Evolutionary conservation across 164 flowering plant genomes (phyloP).

Genomic region (Houttuynia cordata): DNA sequence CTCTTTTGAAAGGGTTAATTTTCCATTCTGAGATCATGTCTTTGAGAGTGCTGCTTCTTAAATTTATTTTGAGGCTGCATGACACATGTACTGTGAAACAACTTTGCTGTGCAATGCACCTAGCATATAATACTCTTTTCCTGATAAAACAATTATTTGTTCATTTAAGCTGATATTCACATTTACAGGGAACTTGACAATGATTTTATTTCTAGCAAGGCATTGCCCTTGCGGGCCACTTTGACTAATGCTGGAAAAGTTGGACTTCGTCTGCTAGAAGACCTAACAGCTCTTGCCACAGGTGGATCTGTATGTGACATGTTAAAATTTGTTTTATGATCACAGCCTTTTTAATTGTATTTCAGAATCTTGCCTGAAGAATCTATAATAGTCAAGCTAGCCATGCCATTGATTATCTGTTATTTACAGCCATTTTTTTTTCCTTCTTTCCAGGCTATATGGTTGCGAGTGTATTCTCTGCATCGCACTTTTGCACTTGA

Average conservation of each 20-base stretch:
- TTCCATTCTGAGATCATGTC: not conserved
- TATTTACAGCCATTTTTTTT: not conserved
- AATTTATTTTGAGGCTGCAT: not conserved
- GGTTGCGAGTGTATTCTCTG: slow-evolving; percentile 60
- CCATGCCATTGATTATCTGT: not conserved
- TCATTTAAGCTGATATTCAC: slow-evolving; percentile 10
- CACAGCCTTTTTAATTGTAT: not conserved
- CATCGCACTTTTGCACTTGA: slow-evolving; percentile 88
- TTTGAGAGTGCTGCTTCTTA: too few species aligned
- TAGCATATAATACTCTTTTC: too few species aligned
- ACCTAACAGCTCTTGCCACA: slow-evolving; percentile 99
- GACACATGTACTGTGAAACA: not conserved
- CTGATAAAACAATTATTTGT: too few species aligned
- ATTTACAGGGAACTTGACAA: slow-evolving; percentile 52
- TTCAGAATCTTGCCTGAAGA: not conserved
- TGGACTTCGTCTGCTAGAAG: slow-evolving; percentile 88
- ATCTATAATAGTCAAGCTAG: not conserved
- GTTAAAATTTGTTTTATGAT: slow-evolving; percentile 5
- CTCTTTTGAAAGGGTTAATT: too few species aligned
- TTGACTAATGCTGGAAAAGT: slow-evolving; percentile 60
- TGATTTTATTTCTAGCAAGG: slow-evolving; percentile 36
- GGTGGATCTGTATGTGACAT: slow-evolving; percentile 98
- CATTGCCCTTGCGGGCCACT: slow-evolving; percentile 41
- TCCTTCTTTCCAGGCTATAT: slow-evolving; percentile 41
- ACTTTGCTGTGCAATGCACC: too few species aligned